Evolutionary conservation across 371 early-diverging fungal species (phyloP).

Genomic region (Mortierella sp.): DNA sequence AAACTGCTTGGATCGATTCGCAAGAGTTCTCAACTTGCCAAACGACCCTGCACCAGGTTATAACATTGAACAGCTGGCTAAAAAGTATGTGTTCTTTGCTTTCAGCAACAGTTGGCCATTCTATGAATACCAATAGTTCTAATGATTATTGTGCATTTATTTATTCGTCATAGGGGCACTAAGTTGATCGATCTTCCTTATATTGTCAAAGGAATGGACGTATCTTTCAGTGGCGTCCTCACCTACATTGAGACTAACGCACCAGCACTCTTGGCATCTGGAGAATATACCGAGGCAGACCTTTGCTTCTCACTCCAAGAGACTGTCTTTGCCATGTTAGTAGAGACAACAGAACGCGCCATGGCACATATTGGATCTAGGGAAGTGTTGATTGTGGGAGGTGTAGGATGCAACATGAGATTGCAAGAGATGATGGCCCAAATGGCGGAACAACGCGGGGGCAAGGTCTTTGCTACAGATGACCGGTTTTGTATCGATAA

Average conservation of each 20-base stretch:
- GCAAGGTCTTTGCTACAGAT: conserved; percentile 95
- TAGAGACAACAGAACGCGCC: conserved; percentile 99
- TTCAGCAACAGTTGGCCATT: neutral
- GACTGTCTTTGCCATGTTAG: conserved; percentile 98
- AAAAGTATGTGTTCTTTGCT: conserved; percentile 65
- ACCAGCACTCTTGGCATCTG: conserved; percentile 69
- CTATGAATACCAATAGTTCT: neutral
- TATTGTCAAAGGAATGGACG: conserved; percentile 99
- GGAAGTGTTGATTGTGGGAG: conserved; percentile 99
- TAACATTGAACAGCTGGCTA: conserved; percentile 98
- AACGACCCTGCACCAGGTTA: conserved; percentile 99
- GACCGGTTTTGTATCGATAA: conserved; percentile 99
- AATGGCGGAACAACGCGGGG: conserved; percentile 96
- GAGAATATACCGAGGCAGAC: conserved; percentile 84
- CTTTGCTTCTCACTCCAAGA: conserved; percentile 99
- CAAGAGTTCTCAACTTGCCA: conserved; percentile 91
- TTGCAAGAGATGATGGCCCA: conserved; percentile 98
- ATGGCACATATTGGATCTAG: conserved; percentile 97
- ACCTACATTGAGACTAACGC: conserved; percentile 90
- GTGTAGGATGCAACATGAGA: conserved; percentile 98
- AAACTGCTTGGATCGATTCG: conserved; percentile 99
- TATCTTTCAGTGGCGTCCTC: conserved; percentile 98
- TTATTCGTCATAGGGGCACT: conserved; percentile 71
- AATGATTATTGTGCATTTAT: neutral
- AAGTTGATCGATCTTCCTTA: conserved; percentile 96